These are phyloP conservation scores for Suillus placidus DNA, from an alignment of 768 basidiomycete genomes.

Conservation along the genomic window DNA sequence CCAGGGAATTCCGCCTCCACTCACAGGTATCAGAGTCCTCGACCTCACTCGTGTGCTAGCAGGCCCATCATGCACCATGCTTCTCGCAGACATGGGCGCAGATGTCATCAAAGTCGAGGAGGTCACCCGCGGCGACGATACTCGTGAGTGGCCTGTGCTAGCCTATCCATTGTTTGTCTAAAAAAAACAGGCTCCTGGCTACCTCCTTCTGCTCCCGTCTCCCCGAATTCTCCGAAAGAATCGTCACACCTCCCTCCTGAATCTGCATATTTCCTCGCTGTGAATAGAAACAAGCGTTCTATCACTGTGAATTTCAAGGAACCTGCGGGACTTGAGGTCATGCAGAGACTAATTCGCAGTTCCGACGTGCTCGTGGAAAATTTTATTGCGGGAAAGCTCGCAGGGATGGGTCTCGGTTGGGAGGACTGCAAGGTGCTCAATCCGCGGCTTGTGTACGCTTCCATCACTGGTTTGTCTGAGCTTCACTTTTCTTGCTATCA, in stretches of 20 bases:
- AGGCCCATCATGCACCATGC: constrained; percentile 92
- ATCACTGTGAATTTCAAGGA: constrained; percentile 88
- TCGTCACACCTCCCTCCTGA: constrained; percentile 78
- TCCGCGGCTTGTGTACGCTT: constrained; percentile 81
- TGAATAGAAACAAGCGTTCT: constrained; percentile 88
- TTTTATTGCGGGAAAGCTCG: constrained; percentile 83
- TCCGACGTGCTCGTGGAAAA: constrained; percentile 93
- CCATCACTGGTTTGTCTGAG: constrained; percentile 71
- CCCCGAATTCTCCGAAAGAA: constrained; percentile 50
- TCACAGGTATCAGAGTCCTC: constrained; percentile 80
- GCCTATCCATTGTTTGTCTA: constrained; percentile 16
- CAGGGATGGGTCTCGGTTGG: constrained; percentile 82
- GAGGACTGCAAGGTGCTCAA: constrained; percentile 81
- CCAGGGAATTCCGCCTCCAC: constrained; percentile 70
- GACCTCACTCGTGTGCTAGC: constrained; percentile 91
- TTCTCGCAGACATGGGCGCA: constrained; percentile 89
- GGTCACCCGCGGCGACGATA: constrained; percentile 82
- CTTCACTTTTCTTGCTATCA: not conserved
- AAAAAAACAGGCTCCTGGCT: constrained; percentile 58
- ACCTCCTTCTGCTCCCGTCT: constrained; percentile 59
- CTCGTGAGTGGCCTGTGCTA: constrained; percentile 50
- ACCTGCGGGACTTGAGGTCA: constrained; percentile 72
- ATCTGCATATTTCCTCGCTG: constrained; percentile 89
- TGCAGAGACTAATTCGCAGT: constrained; percentile 67
- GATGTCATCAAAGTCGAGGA: constrained; percentile 95